phyloP scores from a whole-genome alignment of 2,329 filamentous ascomycete species.

The Chalara sp. region DNA sequence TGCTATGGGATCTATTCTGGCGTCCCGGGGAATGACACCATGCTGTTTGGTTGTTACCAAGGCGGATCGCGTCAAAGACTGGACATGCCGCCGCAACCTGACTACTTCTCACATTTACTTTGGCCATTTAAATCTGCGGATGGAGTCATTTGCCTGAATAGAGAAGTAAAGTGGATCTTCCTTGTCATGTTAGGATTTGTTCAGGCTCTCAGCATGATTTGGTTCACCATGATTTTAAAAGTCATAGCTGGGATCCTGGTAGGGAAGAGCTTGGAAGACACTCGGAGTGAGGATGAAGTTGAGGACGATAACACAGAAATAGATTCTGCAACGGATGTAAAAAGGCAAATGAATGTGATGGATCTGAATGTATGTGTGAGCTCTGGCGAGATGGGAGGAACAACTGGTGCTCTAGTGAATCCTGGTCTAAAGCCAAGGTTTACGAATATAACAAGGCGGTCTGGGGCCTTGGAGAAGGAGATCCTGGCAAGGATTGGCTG shows the following conservation, averaged over 20 bases:
- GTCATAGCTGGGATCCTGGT: neutral
- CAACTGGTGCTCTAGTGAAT: too few species aligned
- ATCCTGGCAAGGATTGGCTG: too few species aligned
- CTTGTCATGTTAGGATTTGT: neutral
- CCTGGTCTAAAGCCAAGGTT: too few species aligned
- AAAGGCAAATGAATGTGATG: too few species aligned
- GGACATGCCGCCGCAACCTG: neutral
- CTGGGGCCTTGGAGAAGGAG: too few species aligned
- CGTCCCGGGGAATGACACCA: neutral
- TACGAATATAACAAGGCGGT: too few species aligned
- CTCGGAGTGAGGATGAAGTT: neutral
- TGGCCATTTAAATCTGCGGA: neutral
- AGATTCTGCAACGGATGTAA: too few species aligned
- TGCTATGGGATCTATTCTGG: neutral
- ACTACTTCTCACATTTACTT: neutral
- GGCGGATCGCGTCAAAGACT: neutral
- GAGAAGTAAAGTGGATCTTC: neutral
- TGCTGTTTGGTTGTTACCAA: neutral
- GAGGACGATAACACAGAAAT: neutral
- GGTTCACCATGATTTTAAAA: neutral
- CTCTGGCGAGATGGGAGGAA: too few species aligned
- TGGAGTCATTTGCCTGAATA: neutral
- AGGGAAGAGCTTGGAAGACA: neutral
- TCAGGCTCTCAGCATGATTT: neutral
- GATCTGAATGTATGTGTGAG: too few species aligned